Percentiles rank a stretch among this genome's conserved stretches.
phyloP scores from a whole-genome alignment of 306 rosid species.

The Trifolium pratense region DNA sequence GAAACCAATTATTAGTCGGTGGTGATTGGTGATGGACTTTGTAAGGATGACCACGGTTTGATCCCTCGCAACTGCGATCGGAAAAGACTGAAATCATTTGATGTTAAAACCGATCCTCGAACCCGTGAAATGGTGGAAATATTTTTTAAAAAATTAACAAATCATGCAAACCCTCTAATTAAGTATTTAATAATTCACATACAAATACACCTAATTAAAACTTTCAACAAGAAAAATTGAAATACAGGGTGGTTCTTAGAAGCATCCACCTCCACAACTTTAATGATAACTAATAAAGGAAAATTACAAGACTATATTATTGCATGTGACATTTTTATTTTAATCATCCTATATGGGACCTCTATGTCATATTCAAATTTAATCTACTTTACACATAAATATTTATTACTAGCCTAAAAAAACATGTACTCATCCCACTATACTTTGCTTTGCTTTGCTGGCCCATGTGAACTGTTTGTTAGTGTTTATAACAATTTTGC shows the following conservation, averaged over 20 bases:
- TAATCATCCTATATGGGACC: constrained; percentile 43
- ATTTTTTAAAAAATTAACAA: not conserved
- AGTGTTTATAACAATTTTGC: constrained; percentile 33
- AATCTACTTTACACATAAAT: constrained; percentile 46
- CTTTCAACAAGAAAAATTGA: constrained; percentile 21
- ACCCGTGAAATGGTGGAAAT: too few species aligned
- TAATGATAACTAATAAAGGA: constrained; percentile 15
- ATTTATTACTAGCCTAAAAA: constrained; percentile 22
- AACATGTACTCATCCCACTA: constrained; percentile 47
- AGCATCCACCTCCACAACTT: constrained; percentile 27
- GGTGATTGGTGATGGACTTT: too few species aligned
- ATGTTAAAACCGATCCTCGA: too few species aligned
- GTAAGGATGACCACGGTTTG: too few species aligned
- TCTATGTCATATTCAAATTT: constrained; percentile 42
- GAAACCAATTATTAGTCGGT: too few species aligned
- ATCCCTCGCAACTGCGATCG: too few species aligned
- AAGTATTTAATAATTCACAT: constrained; percentile 11
- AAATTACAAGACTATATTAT: constrained; percentile 38
- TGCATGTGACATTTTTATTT: constrained; percentile 41
- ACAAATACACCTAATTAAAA: constrained; percentile 1
- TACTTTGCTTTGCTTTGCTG: constrained; percentile 50
- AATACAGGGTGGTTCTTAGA: constrained; percentile 31
- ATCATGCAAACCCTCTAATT: not conserved
- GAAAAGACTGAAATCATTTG: too few species aligned
- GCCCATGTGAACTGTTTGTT: constrained; percentile 56